These are phyloP conservation scores for Linaria vulgaris DNA, from an alignment of 257 asterid genomes.

Conservation along the genomic window DNA sequence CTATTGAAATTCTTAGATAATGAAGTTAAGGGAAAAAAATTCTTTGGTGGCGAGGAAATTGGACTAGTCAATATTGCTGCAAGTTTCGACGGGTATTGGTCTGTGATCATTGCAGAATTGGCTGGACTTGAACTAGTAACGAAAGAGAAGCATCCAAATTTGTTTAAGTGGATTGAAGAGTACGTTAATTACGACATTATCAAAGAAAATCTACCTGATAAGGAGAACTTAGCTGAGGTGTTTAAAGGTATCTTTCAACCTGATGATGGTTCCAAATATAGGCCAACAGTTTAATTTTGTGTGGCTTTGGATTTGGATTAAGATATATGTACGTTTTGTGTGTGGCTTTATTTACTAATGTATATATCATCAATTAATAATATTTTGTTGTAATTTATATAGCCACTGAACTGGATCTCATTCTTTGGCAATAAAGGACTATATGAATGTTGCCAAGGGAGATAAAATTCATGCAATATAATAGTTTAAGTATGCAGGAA, in stretches of 20 bases:
- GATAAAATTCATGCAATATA: no score
- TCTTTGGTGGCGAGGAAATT: slow-evolving; percentile 42
- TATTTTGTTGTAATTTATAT: no score
- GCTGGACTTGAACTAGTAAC: slow-evolving; percentile 31
- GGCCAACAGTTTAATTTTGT: background rate
- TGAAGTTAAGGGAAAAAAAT: slow-evolving; percentile 38
- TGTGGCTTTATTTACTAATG: no score
- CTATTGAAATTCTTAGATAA: slow-evolving; percentile 29
- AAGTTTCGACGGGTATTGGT: slow-evolving; percentile 33
- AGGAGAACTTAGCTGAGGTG: background rate
- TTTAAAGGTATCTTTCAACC: background rate
- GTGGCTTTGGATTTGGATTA: no score
- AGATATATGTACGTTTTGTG: no score
- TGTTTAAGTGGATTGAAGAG: slow-evolving; percentile 1
- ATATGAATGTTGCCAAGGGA: no score
- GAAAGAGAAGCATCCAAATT: slow-evolving; percentile 18
- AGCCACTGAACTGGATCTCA: no score
- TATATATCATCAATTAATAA: no score
- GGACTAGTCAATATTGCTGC: slow-evolving; percentile 38
- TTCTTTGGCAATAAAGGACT: no score
- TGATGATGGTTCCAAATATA: background rate
- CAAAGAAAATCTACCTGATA: slow-evolving; percentile 6
- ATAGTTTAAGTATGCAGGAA: no score
- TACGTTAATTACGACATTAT: slow-evolving; percentile 1
- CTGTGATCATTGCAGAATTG: slow-evolving; percentile 24